Conservation (phyloP, 208 protist genomes). For the Hexamita inflata region DNA sequence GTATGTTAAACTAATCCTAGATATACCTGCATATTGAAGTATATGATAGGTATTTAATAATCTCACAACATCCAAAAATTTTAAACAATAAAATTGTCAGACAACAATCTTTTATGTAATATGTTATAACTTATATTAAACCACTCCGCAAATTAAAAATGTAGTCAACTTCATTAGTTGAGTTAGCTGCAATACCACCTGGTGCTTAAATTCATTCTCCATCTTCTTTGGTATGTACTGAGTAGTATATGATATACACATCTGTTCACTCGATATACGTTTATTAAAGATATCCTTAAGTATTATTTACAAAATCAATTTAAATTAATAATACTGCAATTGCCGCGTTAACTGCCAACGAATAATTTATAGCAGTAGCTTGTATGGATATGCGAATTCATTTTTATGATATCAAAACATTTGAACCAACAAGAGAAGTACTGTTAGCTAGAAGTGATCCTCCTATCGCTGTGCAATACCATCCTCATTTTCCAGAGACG, state of each 20-base stretch:
- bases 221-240: background rate
- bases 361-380: background rate
- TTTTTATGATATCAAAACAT: background rate
- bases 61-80: background rate
- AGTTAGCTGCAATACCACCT: background rate
- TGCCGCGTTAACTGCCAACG: background rate
- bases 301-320: background rate
- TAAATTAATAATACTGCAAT: background rate
- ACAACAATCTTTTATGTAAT: background rate
- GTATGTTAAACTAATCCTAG: background rate
- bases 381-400: background rate
- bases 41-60: background rate
- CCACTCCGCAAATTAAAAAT: background rate
- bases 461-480: background rate
- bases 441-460: background rate
- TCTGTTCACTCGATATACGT: background rate
- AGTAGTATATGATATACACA: background rate
- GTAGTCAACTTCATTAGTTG: background rate
- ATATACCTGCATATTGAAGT: background rate
- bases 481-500: background rate
- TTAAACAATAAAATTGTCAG: background rate
- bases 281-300: background rate
- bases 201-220: background rate
- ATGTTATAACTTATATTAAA: background rate
- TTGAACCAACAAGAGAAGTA: background rate